Evolutionary conservation across 2,329 filamentous ascomycete species (phyloP).

Genomic region (Anthostomella pinea): DNA sequence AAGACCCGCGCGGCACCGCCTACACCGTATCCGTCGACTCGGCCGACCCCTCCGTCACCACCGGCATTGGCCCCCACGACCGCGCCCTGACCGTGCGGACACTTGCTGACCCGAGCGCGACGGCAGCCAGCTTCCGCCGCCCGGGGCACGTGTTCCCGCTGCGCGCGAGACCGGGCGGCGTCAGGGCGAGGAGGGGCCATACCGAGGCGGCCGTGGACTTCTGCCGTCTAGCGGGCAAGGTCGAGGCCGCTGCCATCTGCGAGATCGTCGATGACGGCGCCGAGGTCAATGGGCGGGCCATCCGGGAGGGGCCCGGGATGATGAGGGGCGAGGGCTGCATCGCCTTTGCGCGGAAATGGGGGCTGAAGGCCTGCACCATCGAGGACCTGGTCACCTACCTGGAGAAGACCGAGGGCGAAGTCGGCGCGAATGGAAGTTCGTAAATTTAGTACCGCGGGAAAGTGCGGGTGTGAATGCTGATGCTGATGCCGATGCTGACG

Average conservation of each 20-base stretch:
- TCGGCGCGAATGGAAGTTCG: constrained; percentile 41
- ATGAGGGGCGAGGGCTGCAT: constrained; percentile 86
- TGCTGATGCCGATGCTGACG: too few species aligned
- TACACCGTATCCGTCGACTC: constrained; percentile 91
- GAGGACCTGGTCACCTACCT: constrained; percentile 81
- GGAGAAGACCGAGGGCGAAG: constrained; percentile 69
- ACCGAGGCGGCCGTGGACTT: constrained; percentile 94
- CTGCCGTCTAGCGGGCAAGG: constrained; percentile 78
- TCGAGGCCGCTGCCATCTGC: constrained; percentile 76
- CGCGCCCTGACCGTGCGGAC: constrained; percentile 76
- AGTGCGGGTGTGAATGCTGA: too few species aligned
- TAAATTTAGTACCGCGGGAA: too few species aligned
- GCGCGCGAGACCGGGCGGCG: constrained; percentile 73
- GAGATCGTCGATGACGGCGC: constrained; percentile 88
- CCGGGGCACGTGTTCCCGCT: constrained; percentile 92
- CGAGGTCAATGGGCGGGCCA: constrained; percentile 64
- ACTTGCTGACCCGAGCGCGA: constrained; percentile 65
- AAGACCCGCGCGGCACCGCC: constrained; percentile 87
- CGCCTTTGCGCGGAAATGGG: constrained; percentile 82
- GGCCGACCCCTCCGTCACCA: constrained; percentile 68
- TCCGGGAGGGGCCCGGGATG: constrained; percentile 74
- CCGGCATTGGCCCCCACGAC: constrained; percentile 88
- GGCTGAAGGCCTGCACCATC: constrained; percentile 92
- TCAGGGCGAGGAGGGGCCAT: constrained; percentile 76
- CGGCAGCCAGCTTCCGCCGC: constrained; percentile 64